Evolutionary conservation across 371 early-diverging fungal genomes (phyloP).

Genomic region (Mycotypha africana): DNA sequence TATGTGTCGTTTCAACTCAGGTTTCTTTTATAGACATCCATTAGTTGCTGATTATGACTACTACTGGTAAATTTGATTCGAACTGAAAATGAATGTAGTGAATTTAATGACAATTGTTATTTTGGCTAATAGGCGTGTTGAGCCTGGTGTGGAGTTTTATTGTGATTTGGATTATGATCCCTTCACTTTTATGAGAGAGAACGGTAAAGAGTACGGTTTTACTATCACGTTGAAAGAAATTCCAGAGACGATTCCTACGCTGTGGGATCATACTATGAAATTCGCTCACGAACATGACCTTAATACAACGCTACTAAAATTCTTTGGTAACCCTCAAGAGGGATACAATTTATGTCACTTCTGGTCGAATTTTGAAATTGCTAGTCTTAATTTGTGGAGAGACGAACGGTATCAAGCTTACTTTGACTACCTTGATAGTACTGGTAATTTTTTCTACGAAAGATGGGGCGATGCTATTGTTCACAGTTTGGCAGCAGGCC

Average conservation of each 20-base stretch:
- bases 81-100: background rate
- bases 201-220: slow-evolving; percentile 78
- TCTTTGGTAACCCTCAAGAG: slow-evolving; percentile 35
- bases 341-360: slow-evolving; percentile 75
- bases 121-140: slow-evolving; percentile 82
- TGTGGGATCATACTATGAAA: slow-evolving; percentile 70
- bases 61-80: slow-evolving; percentile 70
- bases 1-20: slow-evolving; percentile 69
- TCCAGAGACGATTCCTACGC: slow-evolving; percentile 76
- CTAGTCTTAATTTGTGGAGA: slow-evolving; percentile 75
- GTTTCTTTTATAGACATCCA: slow-evolving; percentile 89
- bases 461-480: slow-evolving; percentile 67
- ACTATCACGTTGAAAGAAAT: slow-evolving; percentile 81
- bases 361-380: slow-evolving; percentile 94
- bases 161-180: slow-evolving; percentile 92
- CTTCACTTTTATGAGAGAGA: slow-evolving; percentile 73
- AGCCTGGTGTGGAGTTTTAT: slow-evolving; percentile 86
- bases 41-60: slow-evolving; percentile 78
- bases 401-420: slow-evolving; percentile 53
- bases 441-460: slow-evolving; percentile 68
- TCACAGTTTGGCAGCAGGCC: slow-evolving; percentile 15
- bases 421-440: slow-evolving; percentile 56
- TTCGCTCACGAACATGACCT: slow-evolving; percentile 39
- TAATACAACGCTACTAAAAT: slow-evolving; percentile 27
- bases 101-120: too few species aligned